Evolutionary conservation across 805 yeast genomes (phyloP).

Genomic region (Starmerella stigmatis): DNA sequence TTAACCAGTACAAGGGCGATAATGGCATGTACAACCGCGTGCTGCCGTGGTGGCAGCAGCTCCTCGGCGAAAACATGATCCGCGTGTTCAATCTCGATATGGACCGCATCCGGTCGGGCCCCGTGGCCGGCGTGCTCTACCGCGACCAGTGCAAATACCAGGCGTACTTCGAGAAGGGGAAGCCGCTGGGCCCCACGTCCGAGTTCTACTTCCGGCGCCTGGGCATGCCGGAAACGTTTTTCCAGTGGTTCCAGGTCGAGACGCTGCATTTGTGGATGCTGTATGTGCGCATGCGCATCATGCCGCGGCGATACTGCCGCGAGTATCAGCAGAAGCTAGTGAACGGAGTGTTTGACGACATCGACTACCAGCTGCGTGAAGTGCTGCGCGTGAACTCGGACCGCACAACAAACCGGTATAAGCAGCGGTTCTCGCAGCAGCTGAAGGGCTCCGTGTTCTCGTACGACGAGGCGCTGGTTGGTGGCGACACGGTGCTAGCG

Average conservation of each 20-base stretch:
- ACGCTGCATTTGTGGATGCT: conserved; percentile 87
- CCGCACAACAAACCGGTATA: conserved; percentile 70
- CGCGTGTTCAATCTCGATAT: conserved; percentile 61
- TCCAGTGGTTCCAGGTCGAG: conserved; percentile 95
- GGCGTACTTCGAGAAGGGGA: conserved; percentile 36
- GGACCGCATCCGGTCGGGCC: conserved; percentile 88
- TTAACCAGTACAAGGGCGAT: conserved; percentile 27
- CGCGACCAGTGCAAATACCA: conserved; percentile 80
- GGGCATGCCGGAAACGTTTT: conserved; percentile 71
- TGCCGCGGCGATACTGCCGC: conserved; percentile 82
- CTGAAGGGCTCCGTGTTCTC: conserved; percentile 80
- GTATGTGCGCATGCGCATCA: conserved; percentile 87
- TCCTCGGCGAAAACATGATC: conserved; percentile 30
- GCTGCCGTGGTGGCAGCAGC: conserved; percentile 28
- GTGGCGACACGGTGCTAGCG: conserved; percentile 49
- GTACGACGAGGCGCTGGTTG: conserved; percentile 81
- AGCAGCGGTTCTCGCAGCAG: conserved; percentile 84
- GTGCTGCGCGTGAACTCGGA: conserved; percentile 79
- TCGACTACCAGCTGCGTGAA: conserved; percentile 72
- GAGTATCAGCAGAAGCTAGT: conserved; percentile 86
- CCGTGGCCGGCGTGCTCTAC: conserved; percentile 83
- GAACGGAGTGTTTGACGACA: conserved; percentile 80
- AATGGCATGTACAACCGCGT: conserved; percentile 23
- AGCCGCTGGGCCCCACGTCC: conserved; percentile 53
- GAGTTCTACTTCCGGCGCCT: conserved; percentile 76